phyloP scores from a whole-genome alignment of 2,329 filamentous ascomycete species.

The Ceratocystiopsis sp. region DNA sequence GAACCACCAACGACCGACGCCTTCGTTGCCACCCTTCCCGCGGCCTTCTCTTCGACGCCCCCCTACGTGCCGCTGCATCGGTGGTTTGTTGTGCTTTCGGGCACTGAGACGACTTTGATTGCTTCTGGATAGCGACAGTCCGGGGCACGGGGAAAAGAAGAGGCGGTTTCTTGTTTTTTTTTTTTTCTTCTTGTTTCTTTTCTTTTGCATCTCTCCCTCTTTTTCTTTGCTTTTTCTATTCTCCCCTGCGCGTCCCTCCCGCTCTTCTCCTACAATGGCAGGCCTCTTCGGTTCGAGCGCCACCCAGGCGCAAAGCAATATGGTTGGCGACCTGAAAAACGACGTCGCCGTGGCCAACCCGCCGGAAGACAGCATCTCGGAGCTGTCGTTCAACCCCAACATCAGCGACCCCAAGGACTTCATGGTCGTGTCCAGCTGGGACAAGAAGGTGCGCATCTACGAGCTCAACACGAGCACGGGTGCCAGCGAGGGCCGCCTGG shows the following conservation, averaged over 20 bases:
- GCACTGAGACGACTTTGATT: too few species aligned
- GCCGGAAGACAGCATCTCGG: conserved; percentile 79
- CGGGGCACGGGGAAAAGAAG: neutral
- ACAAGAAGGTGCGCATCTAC: conserved; percentile 95
- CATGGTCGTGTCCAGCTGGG: conserved; percentile 85
- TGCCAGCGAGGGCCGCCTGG: conserved; percentile 66
- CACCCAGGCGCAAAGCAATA: conserved; percentile 40
- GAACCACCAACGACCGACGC: too few species aligned
- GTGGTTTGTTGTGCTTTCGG: too few species aligned
- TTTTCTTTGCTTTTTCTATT: neutral
- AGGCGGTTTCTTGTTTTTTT: neutral
- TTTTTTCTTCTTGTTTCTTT: neutral
- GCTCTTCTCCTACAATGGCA: conserved; percentile 34
- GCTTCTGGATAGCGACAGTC: too few species aligned
- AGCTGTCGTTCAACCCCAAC: conserved; percentile 52
- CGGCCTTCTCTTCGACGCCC: neutral
- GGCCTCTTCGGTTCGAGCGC: conserved; percentile 32
- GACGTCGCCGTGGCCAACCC: conserved; percentile 66
- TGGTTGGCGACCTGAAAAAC: conserved; percentile 77
- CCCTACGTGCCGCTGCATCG: too few species aligned
- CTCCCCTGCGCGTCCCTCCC: too few species aligned
- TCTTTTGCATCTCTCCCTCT: neutral
- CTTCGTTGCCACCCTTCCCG: too few species aligned
- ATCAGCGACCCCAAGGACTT: conserved; percentile 46
- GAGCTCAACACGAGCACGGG: conserved; percentile 59